A percentile compares a stretch with the other conserved stretches of the same genome.
Conservation (phyloP, 331 rosid genomes). For the Telfairia occidentalis region DNA sequence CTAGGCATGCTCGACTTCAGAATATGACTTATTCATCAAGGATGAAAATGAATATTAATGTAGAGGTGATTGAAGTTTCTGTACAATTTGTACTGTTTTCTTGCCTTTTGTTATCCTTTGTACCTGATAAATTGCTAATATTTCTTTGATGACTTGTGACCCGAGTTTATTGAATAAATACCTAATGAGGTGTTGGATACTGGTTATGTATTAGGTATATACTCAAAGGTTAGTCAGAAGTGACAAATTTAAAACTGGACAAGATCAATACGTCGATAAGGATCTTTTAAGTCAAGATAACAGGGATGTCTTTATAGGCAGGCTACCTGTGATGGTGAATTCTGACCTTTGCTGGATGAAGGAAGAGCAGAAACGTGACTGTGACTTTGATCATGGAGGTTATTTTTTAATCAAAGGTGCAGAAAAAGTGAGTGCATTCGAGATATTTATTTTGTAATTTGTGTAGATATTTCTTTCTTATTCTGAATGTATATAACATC, state of each 20-base stretch:
- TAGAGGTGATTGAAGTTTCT: conserved; percentile 44
- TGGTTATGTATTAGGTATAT: conserved; percentile 43
- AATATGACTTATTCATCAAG: conserved; percentile 83
- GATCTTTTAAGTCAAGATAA: conserved; percentile 18
- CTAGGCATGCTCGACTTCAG: conserved; percentile 84
- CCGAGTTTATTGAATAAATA: background rate
- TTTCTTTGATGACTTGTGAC: background rate
- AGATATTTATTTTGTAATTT: too few relatives aligned
- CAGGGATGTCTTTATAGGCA: conserved; percentile 56
- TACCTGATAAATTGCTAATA: background rate
- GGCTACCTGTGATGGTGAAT: conserved; percentile 85
- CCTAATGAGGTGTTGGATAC: conserved; percentile 10
- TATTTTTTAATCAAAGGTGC: conserved; percentile 89
- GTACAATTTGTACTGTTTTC: background rate
- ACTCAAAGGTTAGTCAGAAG: conserved; percentile 38
- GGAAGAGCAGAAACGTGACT: conserved; percentile 53
- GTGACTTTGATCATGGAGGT: conserved; percentile 88
- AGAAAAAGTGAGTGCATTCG: conserved; percentile 69
- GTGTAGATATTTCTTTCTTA: background rate
- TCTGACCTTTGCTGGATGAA: conserved; percentile 88
- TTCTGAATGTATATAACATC: background rate
- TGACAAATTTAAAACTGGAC: conserved; percentile 82
- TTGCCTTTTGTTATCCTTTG: background rate
- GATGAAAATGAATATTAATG: conserved; percentile 38
- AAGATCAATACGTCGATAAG: conserved; percentile 40